Base-by-base conservation (phyloP, 805 yeast species). In the Candida sithepensis region DNA sequence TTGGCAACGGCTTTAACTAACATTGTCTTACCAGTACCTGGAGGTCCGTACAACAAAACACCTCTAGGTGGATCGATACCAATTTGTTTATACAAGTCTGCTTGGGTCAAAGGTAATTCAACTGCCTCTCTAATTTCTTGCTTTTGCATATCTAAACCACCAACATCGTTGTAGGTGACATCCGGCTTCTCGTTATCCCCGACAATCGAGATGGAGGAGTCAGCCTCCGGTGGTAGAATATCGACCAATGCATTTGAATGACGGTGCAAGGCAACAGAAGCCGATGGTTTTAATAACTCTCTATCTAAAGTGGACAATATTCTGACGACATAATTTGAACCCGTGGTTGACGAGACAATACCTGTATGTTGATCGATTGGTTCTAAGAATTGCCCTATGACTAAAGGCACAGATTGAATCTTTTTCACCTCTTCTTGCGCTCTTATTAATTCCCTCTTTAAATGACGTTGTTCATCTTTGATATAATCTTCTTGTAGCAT, bases 31-130 rank as follows among this genome's bases (percentile, higher is more conserved):
- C 99, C 99, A 1, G 99, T 94, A 66, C 99, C 99, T 42, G 99
- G 99, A 10, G 99, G 98, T n/a, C 99, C 99, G 69, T 94, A 94
- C 51, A 94, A 74, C 57, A 94, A 71, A 26, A 94, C 99, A 60
- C 99, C 99, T 57, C 98, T 83, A 53, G 99, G 99, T 18, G 99
- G 99, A 61, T 94, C 98, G 55, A 94, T 91, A 71, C 99, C 99
- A 63, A 94, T 94, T 70, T 94, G 98, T 63, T 88, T 86, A 71
- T 94, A 94, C 55, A 95, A 75, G 60, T 95, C 99, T 34, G 94
- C 95, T 66, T 94, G 98, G 14, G 96, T 86, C 61, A 94, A 77
- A 12, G 99, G 99, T 58, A 94, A 77, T 69, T 94, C 99, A 14
- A 94, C 98, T 2, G 99, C 99, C 71, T 94, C 99, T 63, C 97